phyloP scores from a whole-genome alignment of 371 early-diverging fungal genomes.

The Amoeboaphelidium protococcarum region DNA sequence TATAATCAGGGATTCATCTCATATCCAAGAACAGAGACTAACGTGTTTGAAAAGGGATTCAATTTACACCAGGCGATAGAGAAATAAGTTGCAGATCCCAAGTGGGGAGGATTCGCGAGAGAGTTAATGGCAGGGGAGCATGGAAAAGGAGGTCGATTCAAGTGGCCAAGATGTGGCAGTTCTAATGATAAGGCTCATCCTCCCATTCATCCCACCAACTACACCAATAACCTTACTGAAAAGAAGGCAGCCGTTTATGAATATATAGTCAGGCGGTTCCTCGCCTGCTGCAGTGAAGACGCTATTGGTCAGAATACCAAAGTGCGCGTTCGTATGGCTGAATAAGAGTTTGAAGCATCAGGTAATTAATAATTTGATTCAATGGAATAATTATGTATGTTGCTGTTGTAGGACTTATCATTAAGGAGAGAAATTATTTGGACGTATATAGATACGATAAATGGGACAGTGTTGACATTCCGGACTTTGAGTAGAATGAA shows the following conservation, averaged over 20 bases:
- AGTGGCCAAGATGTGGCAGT: constrained; percentile 56
- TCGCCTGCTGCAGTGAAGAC: constrained; percentile 81
- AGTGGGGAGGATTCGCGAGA: constrained; percentile 25
- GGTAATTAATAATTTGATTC: constrained; percentile 11
- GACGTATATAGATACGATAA: constrained; percentile 86
- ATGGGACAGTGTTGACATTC: constrained; percentile 49
- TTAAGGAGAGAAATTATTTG: constrained; percentile 67
- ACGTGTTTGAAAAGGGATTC: constrained; percentile 56
- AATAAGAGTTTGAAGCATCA: constrained; percentile 38
- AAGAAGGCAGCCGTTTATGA: constrained; percentile 65
- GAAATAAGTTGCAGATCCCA: constrained; percentile 25
- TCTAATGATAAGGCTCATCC: constrained; percentile 98
- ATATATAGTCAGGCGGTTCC: constrained; percentile 67
- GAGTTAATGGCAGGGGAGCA: no score
- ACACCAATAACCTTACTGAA: constrained; percentile 28
- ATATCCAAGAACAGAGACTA: constrained; percentile 99
- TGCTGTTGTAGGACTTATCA: constrained; percentile 28
- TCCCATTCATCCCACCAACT: constrained; percentile 90
- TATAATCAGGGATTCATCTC: constrained; percentile 77
- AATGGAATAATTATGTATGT: constrained; percentile 1
- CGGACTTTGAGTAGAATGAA: constrained; percentile 43
- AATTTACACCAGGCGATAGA: constrained; percentile 38
- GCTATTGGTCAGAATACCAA: constrained; percentile 74
- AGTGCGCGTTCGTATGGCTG: constrained; percentile 32
- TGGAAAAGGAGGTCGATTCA: constrained; percentile 52